Evolutionary conservation across 2,329 filamentous ascomycete species (phyloP).

Genomic region (Blastomyces silverae): DNA sequence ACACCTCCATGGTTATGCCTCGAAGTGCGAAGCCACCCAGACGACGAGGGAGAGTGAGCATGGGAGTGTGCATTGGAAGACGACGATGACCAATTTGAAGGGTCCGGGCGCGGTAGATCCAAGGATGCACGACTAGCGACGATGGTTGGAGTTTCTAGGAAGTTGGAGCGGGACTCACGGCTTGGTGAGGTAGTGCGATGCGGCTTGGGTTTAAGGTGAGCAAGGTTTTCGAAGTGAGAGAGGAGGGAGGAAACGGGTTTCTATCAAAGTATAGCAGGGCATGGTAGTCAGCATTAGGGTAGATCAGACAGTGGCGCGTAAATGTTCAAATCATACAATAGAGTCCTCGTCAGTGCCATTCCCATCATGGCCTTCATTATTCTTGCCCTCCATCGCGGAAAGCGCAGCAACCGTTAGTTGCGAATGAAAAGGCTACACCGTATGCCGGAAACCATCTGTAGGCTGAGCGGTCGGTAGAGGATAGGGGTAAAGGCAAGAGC

Average conservation of each 20-base stretch:
- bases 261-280: constrained; percentile 25
- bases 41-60: constrained; percentile 3
- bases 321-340: constrained; percentile 29
- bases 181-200: constrained; percentile 10
- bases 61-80: constrained; percentile 6
- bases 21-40: constrained; percentile 23
- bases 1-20: neutral
- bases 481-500: neutral
- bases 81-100: constrained; percentile 33
- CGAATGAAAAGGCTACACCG: neutral
- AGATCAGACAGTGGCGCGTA: neutral
- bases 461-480: neutral
- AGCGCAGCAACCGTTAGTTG: neutral
- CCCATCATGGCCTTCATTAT: constrained; percentile 32
- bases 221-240: constrained; percentile 46
- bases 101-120: constrained; percentile 38
- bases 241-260: constrained; percentile 45
- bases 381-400: constrained; percentile 34
- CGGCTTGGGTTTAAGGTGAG: constrained; percentile 25
- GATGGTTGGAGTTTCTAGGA: constrained; percentile 31
- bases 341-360: constrained; percentile 34
- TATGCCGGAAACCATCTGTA: constrained; percentile 5
- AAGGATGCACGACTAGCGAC: constrained; percentile 35
- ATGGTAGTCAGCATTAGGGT: constrained; percentile 18
- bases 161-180: constrained; percentile 27